Base-by-base conservation (phyloP, 1,284 basidiomycete species). In the Leccinum angustisporum region DNA sequence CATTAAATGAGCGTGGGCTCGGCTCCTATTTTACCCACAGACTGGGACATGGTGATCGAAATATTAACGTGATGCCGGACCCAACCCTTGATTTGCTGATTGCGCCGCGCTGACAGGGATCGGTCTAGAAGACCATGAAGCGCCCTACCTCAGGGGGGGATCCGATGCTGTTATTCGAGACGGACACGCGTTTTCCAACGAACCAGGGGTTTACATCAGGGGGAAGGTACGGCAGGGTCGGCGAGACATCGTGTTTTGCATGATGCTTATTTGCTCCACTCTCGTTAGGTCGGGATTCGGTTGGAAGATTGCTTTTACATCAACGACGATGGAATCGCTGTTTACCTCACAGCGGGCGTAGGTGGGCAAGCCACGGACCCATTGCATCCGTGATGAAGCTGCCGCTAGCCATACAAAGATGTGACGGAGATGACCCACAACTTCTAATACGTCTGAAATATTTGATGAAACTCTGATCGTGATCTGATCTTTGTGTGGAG, bases 251-350 rank as follows among this genome's bases (percentile, higher is more conserved):
- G 16, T 57, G 58, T 61, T 34, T 4, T 46, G 36, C n/a, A 38
- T 61, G 38, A 57, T 38, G 48, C 13, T 30, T 16, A 54, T 59
- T 40, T 54, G 51, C 54, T 46, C 64, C 60, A 50, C 56, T 60
- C 64, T 46, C 50, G 61, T 60, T 63, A 88, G 85, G 78, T 88
- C 51, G 92, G 92, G 1, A 83, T 94, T 14, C 83, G 92, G 40
- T 75, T 95, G 54, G 92, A 95, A 70, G 92, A 95, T 70, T 92
- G 91, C 70, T 90, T 94, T 69, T 88, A 87, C 65, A 82, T 94
- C 58, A 73, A 80, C 27, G 79, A 82, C 36, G 72, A 79, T 33
- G 87, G 89, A 1, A 70, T 70, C 0, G 79, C 84, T 16, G 76
- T 82, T 40, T 83, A 84, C 72, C 78, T 92, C 33, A 92, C 89